Evolutionary conservation across 441 rosid species (phyloP).

Genomic region (Sinapis alba): DNA sequence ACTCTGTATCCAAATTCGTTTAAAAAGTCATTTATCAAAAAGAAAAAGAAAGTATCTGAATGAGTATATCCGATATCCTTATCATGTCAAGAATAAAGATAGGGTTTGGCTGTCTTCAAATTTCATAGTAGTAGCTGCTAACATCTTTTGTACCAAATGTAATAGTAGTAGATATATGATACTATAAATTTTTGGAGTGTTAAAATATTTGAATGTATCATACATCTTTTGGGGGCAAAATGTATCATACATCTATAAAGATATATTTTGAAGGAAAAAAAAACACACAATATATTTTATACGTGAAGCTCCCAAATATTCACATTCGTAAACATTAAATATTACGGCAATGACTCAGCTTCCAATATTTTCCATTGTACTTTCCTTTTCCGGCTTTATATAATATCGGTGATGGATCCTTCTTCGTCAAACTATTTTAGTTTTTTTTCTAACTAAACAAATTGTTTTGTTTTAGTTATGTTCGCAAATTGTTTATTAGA

Average conservation of each 20-base stretch:
- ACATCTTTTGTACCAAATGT: background rate
- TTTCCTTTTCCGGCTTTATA: background rate
- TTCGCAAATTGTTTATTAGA: background rate
- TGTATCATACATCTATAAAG: background rate
- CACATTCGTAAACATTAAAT: background rate
- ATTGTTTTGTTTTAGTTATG: background rate
- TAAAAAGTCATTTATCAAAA: background rate
- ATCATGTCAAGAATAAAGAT: conserved; percentile 5
- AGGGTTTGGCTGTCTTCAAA: background rate
- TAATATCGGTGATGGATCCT: background rate
- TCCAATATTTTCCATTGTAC: background rate
- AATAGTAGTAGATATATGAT: background rate
- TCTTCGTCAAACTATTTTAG: background rate
- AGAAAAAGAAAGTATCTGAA: background rate
- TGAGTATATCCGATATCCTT: background rate
- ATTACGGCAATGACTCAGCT: conserved; percentile 6
- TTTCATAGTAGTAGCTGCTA: background rate
- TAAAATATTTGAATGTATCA: background rate
- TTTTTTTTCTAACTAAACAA: too few species aligned
- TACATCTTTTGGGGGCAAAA: too few species aligned
- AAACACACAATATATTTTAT: background rate
- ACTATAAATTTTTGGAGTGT: background rate
- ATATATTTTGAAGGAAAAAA: background rate
- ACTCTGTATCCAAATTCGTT: background rate
- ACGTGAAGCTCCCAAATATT: background rate